A percentile compares a stretch with the other conserved stretches of the same genome.
These are phyloP conservation scores for Ceriops tagal DNA, from an alignment of 345 rosid genomes.

Conservation along the genomic window DNA sequence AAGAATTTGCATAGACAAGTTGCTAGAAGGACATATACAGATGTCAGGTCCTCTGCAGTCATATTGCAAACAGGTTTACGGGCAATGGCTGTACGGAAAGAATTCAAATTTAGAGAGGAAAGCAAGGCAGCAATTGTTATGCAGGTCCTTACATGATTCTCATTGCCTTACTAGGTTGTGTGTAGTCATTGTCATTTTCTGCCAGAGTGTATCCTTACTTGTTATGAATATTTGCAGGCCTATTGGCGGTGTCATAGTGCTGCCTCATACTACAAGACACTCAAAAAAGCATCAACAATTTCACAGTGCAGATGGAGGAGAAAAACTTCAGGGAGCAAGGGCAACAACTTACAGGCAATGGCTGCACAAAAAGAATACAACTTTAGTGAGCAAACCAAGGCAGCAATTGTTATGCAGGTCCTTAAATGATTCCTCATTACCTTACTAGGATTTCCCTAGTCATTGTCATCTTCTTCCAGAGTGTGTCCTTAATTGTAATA, in stretches of 20 bases:
- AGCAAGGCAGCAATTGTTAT: constrained; percentile 44
- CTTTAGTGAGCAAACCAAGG: constrained; percentile 31
- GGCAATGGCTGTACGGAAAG: constrained; percentile 45
- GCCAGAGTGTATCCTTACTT: constrained; percentile 19
- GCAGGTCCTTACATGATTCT: constrained; percentile 46
- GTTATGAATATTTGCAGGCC: constrained; percentile 37
- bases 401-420: constrained; percentile 64
- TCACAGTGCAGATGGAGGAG: constrained; percentile 42
- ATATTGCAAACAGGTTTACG: constrained; percentile 61
- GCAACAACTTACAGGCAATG: constrained; percentile 34
- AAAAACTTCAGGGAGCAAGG: constrained; percentile 17
- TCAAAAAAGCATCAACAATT: constrained; percentile 40
- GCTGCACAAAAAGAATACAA: constrained; percentile 44
- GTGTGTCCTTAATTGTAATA: constrained; percentile 11
- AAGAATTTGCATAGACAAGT: constrained; percentile 60
- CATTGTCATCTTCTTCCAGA: constrained; percentile 19
- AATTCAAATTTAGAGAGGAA: constrained; percentile 32
- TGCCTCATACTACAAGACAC: constrained; percentile 39
- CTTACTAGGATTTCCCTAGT: neutral
- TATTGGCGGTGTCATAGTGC: constrained; percentile 57
- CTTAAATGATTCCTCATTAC: constrained; percentile 4
- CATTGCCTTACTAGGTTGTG: neutral
- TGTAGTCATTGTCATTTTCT: constrained; percentile 8
- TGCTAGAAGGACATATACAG: constrained; percentile 41
- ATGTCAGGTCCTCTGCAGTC: constrained; percentile 48